phyloP scores from a whole-genome alignment of 2,329 filamentous ascomycete genomes.

The Apiospora marii region DNA sequence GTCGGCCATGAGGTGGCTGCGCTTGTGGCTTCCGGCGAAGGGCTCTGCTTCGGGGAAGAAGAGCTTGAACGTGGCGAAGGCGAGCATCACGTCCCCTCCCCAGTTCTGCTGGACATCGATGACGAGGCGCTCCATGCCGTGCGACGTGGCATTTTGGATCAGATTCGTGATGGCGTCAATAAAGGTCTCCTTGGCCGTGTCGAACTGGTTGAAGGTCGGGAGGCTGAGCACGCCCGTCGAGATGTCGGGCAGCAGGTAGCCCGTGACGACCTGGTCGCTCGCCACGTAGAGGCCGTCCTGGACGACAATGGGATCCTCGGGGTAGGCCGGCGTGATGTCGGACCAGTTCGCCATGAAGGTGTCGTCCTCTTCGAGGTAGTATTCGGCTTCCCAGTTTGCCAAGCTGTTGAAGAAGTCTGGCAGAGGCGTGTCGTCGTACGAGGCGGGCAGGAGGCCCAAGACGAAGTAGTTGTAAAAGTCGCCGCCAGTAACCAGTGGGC shows the following conservation, averaged over 20 bases:
- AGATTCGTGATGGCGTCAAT: slow-evolving; percentile 42
- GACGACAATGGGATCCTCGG: slow-evolving; percentile 27
- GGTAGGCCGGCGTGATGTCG: slow-evolving; percentile 30
- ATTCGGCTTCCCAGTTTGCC: slow-evolving; percentile 29
- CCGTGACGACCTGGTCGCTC: slow-evolving; percentile 29
- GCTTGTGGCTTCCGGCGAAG: slow-evolving; percentile 33
- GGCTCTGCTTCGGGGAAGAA: slow-evolving; percentile 35
- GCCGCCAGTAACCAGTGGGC: slow-evolving; percentile 47
- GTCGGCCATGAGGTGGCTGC: slow-evolving; percentile 31
- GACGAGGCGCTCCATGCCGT: slow-evolving; percentile 31
- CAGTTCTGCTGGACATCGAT: slow-evolving; percentile 36
- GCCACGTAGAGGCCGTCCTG: slow-evolving; percentile 28
- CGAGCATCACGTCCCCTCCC: slow-evolving; percentile 32
- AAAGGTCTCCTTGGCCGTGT: slow-evolving; percentile 39
- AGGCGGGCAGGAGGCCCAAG: slow-evolving; percentile 33
- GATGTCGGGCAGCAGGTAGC: slow-evolving; percentile 35
- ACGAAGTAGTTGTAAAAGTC: slow-evolving; percentile 56
- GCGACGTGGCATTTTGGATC: slow-evolving; percentile 24
- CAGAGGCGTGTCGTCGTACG: slow-evolving; percentile 23
- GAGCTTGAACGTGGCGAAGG: slow-evolving; percentile 32
- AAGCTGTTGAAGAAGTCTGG: not conserved
- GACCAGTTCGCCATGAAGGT: too few relatives aligned
- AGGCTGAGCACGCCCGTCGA: slow-evolving; percentile 48
- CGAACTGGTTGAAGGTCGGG: slow-evolving; percentile 45
- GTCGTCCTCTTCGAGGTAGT: too few relatives aligned